These are phyloP conservation scores for Quercus gilva DNA, from an alignment of 306 rosid genomes.

Conservation along the genomic window DNA sequence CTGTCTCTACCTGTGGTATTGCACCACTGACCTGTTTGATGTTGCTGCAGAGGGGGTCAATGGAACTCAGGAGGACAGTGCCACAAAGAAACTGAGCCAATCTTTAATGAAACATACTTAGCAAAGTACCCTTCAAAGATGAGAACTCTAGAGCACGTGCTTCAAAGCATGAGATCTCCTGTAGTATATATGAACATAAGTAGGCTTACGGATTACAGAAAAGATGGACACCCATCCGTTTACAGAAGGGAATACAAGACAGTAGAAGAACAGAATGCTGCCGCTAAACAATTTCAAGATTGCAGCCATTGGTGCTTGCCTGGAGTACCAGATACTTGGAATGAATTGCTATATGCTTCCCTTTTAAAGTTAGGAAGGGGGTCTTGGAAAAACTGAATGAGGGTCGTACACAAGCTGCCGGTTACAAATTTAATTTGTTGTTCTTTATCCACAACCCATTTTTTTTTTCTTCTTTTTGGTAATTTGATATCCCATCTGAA, in stretches of 20 bases:
- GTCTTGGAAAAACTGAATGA: conserved; percentile 15
- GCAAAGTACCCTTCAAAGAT: conserved; percentile 71
- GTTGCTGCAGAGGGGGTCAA: conserved; percentile 77
- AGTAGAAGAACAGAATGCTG: conserved; percentile 22
- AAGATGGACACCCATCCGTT: conserved; percentile 89
- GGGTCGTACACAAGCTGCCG: neutral
- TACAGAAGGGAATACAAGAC: conserved; percentile 53
- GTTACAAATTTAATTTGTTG: neutral
- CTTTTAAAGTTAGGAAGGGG: conserved; percentile 32
- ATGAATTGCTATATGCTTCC: conserved; percentile 50
- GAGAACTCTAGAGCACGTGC: conserved; percentile 71
- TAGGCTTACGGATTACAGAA: conserved; percentile 81
- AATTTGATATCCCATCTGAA: neutral
- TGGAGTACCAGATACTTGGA: conserved; percentile 73
- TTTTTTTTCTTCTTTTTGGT: neutral
- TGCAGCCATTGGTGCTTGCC: conserved; percentile 75
- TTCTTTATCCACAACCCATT: neutral
- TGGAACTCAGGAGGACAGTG: conserved; percentile 99
- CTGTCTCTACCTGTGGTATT: neutral
- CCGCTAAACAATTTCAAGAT: conserved; percentile 47
- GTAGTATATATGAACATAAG: conserved; percentile 75
- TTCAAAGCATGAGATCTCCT: conserved; percentile 67
- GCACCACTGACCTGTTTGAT: conserved; percentile 10
- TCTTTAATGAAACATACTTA: conserved; percentile 47
- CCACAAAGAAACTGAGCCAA: conserved; percentile 75